Evolutionary conservation across 1,139 yeast species (phyloP), one percentile per base, ranked within the genome.

Genomic region (Oligophagozyma castellii): DNA sequence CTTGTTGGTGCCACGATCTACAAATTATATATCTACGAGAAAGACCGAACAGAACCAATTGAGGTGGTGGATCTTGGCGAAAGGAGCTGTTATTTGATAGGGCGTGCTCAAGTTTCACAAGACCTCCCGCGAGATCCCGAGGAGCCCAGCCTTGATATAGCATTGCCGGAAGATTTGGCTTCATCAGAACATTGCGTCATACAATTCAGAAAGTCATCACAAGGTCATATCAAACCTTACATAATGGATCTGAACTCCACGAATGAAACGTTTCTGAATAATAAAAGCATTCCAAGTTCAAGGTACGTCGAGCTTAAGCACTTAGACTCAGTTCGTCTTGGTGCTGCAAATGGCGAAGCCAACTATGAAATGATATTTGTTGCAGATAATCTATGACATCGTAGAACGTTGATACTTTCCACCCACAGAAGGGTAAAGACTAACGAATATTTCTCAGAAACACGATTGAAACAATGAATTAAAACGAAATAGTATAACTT

Each of bases 101-200:
- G 78, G 0, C 29, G 31, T 16, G 16, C 22, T 24, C 22, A 31
- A 4, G 32, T 31, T 5, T 19, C 12, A 10, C 28, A 26, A 6
- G 32, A 30, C 4, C 8, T 10, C 10, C 7, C 20, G 7, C 37
- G 30, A 20, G 32, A 28, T n/a, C 19, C 34, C 22, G 71, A 65
- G 34, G 39, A 43, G 5, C 48, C 55, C 8, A 43, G 63, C 1
- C 62, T 59, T 14, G 71, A 70, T 40, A 56, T 70, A 2, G 47
- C 53, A 8, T 46, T 67, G 2, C 56, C 57, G 12, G 63, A 64
- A 28, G 56, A 55, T 13, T 50, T 64, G 1, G 62, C 67, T 24
- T 66, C 73, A 1, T 61, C 63, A 31, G 68, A 66, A 39, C 78
- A 71, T 38, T 73, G 75, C 6, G 77, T 61, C 1, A 51, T 72